phyloP scores from a whole-genome alignment of 2,329 filamentous ascomycete genomes.

The Teratosphaeria nubilosa region DNA sequence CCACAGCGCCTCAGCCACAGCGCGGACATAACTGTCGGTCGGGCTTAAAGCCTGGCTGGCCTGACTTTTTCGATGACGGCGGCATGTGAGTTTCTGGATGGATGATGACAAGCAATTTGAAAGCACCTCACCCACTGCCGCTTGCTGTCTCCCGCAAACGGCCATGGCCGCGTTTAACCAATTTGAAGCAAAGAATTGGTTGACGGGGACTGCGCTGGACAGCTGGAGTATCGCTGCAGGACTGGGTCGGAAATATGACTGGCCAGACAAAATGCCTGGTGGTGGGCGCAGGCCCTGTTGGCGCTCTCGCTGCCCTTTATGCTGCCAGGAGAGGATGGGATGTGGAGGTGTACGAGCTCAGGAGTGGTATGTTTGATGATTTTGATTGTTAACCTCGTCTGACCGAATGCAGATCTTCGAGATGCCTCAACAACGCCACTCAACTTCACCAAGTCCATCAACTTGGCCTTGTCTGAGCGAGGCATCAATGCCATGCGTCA shows the following conservation, averaged over 20 bases:
- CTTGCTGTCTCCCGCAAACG: background rate
- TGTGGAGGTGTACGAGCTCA: conserved; percentile 89
- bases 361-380: conserved; percentile 56
- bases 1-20: background rate
- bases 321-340: conserved; percentile 78
- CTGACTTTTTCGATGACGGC: background rate
- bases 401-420: conserved; percentile 59
- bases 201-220: background rate
- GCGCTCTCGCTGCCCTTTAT: conserved; percentile 83
- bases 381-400: background rate
- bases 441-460: conserved; percentile 98
- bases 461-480: conserved; percentile 84
- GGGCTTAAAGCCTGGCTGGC: no score
- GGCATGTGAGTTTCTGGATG: background rate
- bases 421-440: conserved; percentile 72
- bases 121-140: background rate
- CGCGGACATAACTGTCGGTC: background rate
- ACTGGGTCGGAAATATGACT: conserved; percentile 4
- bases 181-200: background rate
- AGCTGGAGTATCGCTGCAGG: background rate
- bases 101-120: no score
- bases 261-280: conserved; percentile 44
- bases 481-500: conserved; percentile 80
- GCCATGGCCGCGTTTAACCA: background rate
- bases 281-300: conserved; percentile 87